Evolutionary conservation across 1,139 yeast species (phyloP), one percentile per base, ranked within the genome.

Genomic region (Suzukiozyma palmioleophila): DNA sequence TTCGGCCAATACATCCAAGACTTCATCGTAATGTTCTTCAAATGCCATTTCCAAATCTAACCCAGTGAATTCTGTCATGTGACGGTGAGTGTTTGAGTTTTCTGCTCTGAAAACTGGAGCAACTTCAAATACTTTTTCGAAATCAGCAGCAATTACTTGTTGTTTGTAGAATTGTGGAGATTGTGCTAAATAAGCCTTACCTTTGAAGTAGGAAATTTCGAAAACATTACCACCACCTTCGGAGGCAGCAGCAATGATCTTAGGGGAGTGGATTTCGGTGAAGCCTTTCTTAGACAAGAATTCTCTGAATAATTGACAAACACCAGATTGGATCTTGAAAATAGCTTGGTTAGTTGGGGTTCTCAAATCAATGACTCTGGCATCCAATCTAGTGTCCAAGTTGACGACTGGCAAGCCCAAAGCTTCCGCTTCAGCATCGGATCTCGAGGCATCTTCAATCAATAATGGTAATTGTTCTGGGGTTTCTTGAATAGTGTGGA

Each of bases 81-180:
- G 99, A 70, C 99, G 90, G 66, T 92, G 97, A 24, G 98, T 92
- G 72, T 92, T 89, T 48, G 97, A 90, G 75, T 92, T 92, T 67
- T 92, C 99, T 43, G 99, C 99, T 68, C 99, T 81, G 78, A 92
- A 92, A 40, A 92, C 98, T 36, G 99, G 97, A 1, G 94, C 97
- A 55, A 92, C 77, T 71, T 92, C 99, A 59, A 81, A 94, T 38
- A 92, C 99, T 56, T 78, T 81, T 70, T 92, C 98, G 57, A 92
- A 92, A 69, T 92, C 99, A 46, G 96, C 95, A 39, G 97, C 96
- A 66, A 92, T 92, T 62, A 92, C 79, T 77, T 92, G 96, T 72
- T 92, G 97, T 73, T 92, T 92, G 76, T 92, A 88, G 53, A 92
- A 77, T 73, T 92, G 99, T 39, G 99, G 99, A 33, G 97, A 88